Evolutionary conservation across 495 filamentous ascomycete genomes (phyloP).

Genomic region (Lepidopterella palustris): DNA sequence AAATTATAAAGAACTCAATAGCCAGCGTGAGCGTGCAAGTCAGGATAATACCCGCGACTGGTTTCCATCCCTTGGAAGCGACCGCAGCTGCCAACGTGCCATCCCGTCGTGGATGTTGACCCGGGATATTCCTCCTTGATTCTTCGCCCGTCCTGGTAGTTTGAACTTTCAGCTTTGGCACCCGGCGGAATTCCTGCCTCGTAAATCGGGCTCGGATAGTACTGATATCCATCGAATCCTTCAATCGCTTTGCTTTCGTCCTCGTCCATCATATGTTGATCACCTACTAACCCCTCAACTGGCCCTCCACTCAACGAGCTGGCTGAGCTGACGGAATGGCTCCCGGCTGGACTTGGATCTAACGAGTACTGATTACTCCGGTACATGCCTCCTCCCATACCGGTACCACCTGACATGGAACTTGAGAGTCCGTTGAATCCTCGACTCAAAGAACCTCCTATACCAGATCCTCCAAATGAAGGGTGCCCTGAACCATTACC

Average conservation of each 20-base stretch:
- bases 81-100: constrained; percentile 28
- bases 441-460: constrained; percentile 5
- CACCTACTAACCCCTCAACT: constrained; percentile 25
- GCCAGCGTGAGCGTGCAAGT: constrained; percentile 23
- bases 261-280: constrained; percentile 32
- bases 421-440: constrained; percentile 16
- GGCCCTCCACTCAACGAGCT: constrained; percentile 35
- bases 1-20: constrained; percentile 9
- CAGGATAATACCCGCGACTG: constrained; percentile 32
- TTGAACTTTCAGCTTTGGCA: constrained; percentile 7
- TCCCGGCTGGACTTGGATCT: constrained; percentile 27
- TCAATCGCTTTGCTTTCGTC: constrained; percentile 30
- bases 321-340: constrained; percentile 32
- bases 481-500: constrained; percentile 43
- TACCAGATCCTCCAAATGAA: constrained; percentile 10
- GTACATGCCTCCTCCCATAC: constrained; percentile 22
- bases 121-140: constrained; percentile 33
- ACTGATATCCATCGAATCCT: constrained; percentile 30
- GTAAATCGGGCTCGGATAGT: constrained; percentile 33
- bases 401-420: constrained; percentile 8
- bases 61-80: constrained; percentile 34
- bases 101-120: constrained; percentile 20
- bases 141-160: constrained; percentile 18
- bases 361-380: constrained; percentile 28
- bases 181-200: constrained; percentile 21